Conservation (phyloP, 2,329 filamentous ascomycete genomes). For the Claviceps spartinae region DNA sequence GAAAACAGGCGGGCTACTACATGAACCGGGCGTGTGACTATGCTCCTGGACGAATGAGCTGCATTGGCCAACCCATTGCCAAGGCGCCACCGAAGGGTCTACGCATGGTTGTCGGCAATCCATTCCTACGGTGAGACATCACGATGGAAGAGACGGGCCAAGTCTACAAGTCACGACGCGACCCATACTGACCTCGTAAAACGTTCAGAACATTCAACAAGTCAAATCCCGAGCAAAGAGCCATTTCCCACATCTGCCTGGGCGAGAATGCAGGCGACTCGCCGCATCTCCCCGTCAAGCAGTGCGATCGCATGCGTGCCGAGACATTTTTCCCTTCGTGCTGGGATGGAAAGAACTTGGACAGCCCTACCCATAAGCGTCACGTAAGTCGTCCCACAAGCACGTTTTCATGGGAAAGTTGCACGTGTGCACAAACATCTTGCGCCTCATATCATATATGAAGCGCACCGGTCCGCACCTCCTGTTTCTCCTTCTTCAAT, state of each 20-base stretch:
- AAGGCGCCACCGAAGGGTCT: constrained; percentile 47
- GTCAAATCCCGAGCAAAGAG: constrained; percentile 31
- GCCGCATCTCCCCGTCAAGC: constrained; percentile 34
- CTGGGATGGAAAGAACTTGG: constrained; percentile 47
- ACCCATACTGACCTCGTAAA: neutral
- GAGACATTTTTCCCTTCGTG: constrained; percentile 47
- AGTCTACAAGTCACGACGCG: neutral
- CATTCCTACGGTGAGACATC: constrained; percentile 25
- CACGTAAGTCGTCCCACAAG: constrained; percentile 28
- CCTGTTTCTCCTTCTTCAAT: neutral
- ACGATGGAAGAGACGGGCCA: no score
- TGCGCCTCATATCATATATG: no score
- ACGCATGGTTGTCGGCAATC: constrained; percentile 51
- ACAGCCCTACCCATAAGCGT: constrained; percentile 39
- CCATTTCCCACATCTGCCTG: constrained; percentile 45
- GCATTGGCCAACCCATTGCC: constrained; percentile 17
- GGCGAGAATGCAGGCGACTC: constrained; percentile 25
- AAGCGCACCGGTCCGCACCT: no score
- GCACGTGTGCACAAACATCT: no score
- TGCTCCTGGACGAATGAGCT: constrained; percentile 12
- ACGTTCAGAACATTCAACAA: constrained; percentile 25
- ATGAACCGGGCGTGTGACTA: constrained; percentile 16
- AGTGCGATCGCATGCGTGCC: constrained; percentile 37
- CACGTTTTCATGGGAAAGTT: neutral
- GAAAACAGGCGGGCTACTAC: constrained; percentile 14